Base-by-base conservation (phyloP, 192 early-diverging fungal species). In the Entophlyctis helioformis region DNA sequence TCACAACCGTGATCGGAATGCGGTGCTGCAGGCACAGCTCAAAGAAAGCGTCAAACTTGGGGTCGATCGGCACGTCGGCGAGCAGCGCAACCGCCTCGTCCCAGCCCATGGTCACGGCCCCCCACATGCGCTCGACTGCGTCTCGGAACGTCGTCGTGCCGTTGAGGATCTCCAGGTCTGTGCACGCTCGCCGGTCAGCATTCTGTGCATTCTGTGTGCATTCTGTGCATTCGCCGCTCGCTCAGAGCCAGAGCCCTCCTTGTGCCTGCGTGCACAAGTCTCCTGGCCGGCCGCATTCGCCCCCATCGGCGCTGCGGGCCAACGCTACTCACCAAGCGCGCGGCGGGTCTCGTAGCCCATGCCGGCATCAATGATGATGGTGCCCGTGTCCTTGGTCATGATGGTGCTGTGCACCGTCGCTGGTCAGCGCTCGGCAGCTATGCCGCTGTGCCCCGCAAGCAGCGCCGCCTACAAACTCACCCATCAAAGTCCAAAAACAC, bases 1-100 rank as follows among this genome's bases (percentile, higher is more conserved):
- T 76, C 9, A 85, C 60, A 2, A 87, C 68, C 15, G 69, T 72
- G 25, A 87, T 62, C 13, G 85, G 76, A 18, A 82, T 64, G 7
- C 57, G 26, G 13, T 77, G 55, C 20, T 51, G 36, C 10, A 59
- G 36, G 24, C 67, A 69, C 32, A 67, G 76, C 8, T 67, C 51
- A 46, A 72, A 69, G 50, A 84, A 76, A 0, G 37, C 40, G 6
- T 51, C 41, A 51, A 87, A 84, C 2, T 69, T 63, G 18, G 80
- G 71, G 43, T 85, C 83, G 11, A 83, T 41, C n/a, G 64, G 15
- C 15, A 78, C 71, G 40, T 26, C 62, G 25, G 68, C 44, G 22
- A 76, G 48, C 39, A 62, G 24, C 16, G 44, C 48, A 1, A 72
- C 26, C 0, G 74, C 74, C 19, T 72, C 53, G 1, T 64, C 57